A percentile compares a stretch with the other conserved stretches of the same genome.
phyloP scores from a whole-genome alignment of 768 basidiomycete genomes.

The Termitomyces sp. region DNA sequence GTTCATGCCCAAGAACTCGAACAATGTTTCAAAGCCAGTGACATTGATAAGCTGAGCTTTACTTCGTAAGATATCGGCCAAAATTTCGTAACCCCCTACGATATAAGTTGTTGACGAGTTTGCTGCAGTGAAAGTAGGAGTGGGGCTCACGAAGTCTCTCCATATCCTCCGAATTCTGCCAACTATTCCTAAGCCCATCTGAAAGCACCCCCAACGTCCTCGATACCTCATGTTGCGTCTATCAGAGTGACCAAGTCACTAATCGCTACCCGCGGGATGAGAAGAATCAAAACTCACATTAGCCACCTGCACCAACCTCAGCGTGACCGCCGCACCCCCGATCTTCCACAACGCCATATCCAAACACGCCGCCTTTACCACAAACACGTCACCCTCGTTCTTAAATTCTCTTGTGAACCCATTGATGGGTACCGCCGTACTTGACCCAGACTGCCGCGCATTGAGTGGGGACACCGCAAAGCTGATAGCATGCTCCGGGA shows the following conservation, averaged over 20 bases:
- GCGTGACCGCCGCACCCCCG: constrained; percentile 72
- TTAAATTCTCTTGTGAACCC: constrained; percentile 22
- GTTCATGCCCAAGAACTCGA: constrained; percentile 84
- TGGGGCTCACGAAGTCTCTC: constrained; percentile 69
- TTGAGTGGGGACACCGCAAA: constrained; percentile 39
- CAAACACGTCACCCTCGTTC: constrained; percentile 51
- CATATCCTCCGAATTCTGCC: constrained; percentile 96
- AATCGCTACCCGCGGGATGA: neutral
- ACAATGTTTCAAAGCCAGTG: constrained; percentile 77
- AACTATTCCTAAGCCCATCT: constrained; percentile 78
- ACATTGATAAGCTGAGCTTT: constrained; percentile 78
- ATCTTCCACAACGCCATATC: constrained; percentile 80
- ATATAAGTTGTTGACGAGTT: neutral
- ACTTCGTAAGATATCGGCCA: constrained; percentile 66
- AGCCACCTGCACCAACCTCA: constrained; percentile 76
- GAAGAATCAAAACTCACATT: constrained; percentile 39
- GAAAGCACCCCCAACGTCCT: constrained; percentile 67
- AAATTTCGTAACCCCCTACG: constrained; percentile 83
- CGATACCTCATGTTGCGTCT: constrained; percentile 79
- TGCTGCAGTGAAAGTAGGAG: neutral
- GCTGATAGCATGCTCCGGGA: constrained; percentile 33
- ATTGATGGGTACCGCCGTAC: constrained; percentile 11
- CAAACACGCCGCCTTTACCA: constrained; percentile 58
- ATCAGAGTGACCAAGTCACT: neutral
- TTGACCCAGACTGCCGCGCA: constrained; percentile 16